A percentile compares a stretch with the other conserved stretches of the same genome.
phyloP scores from a whole-genome alignment of 306 rosid genomes.

The Trichosanthes cucumerina region DNA sequence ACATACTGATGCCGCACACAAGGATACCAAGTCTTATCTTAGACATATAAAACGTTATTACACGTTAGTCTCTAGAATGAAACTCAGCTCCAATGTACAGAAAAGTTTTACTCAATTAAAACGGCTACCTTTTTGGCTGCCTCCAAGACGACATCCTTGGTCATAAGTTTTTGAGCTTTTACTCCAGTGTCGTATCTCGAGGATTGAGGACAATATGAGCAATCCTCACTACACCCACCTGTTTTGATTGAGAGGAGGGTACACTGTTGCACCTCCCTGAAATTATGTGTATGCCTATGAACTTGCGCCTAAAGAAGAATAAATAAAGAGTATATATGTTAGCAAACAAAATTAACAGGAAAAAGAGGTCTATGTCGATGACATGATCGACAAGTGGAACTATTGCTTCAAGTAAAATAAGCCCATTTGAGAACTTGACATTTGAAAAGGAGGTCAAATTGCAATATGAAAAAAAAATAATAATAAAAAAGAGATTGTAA shows the following conservation, averaged over 20 bases:
- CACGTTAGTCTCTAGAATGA: neutral
- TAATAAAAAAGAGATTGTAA: neutral
- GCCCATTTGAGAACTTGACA: neutral
- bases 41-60: neutral
- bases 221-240: slow-evolving; percentile 98
- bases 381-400: too few species aligned
- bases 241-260: slow-evolving; percentile 92
- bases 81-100: slow-evolving; percentile 8
- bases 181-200: slow-evolving; percentile 81
- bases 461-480: neutral
- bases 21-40: neutral
- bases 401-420: neutral
- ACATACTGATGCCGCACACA: neutral
- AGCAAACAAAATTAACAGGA: neutral
- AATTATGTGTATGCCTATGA: slow-evolving; percentile 86
- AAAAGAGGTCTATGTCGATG: too few species aligned
- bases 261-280: slow-evolving; percentile 95
- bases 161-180: slow-evolving; percentile 67
- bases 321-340: neutral
- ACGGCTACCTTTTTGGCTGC: slow-evolving; percentile 60
- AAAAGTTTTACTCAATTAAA: neutral
- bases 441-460: neutral
- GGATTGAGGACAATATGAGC: slow-evolving; percentile 94
- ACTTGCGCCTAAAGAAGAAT: slow-evolving; percentile 68
- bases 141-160: slow-evolving; percentile 62